Percentiles rank a stretch among this genome's conserved stretches.
Conservation (phyloP, 1,284 basidiomycete species). For the Melampsora americana region DNA sequence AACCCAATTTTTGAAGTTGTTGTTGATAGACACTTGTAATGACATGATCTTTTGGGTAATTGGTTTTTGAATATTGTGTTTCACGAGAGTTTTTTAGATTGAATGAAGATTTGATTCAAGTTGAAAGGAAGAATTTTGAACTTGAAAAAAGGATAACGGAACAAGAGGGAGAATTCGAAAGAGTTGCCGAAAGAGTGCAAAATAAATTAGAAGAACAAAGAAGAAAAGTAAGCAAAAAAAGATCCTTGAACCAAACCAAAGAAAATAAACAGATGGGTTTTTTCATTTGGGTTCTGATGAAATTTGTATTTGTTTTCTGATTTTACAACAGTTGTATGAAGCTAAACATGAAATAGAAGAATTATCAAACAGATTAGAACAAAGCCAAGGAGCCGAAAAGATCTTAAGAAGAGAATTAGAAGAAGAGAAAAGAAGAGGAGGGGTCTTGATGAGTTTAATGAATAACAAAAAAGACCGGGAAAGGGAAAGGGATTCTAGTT, state of each 20-base stretch:
- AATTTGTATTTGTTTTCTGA: background rate
- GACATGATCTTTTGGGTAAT: background rate
- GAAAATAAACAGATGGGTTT: no score
- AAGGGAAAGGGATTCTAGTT: background rate
- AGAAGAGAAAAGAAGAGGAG: background rate
- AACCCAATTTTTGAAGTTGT: background rate
- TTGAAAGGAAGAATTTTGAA: slow-evolving; percentile 16
- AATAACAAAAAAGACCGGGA: background rate
- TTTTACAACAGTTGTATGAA: slow-evolving; percentile 35
- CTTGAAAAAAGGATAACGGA: slow-evolving; percentile 24
- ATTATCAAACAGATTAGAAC: slow-evolving; percentile 14
- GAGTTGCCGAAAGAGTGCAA: slow-evolving; percentile 38
- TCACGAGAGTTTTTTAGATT: slow-evolving; percentile 8
- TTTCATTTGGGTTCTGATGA: no score
- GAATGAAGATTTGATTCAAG: slow-evolving; percentile 21
- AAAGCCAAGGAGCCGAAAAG: background rate
- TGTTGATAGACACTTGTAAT: background rate
- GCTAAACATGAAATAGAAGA: slow-evolving; percentile 23
- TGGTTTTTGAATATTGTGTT: background rate
- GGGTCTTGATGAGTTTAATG: slow-evolving; percentile 6
- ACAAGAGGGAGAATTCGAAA: slow-evolving; percentile 41
- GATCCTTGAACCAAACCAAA: no score
- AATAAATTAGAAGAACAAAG: slow-evolving; percentile 34
- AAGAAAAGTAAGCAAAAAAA: slow-evolving; percentile 10
- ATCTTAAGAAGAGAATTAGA: slow-evolving; percentile 1